Evolutionary conservation across 169 alveolate genomes (phyloP).

Genomic region (Eimeria sp.): DNA sequence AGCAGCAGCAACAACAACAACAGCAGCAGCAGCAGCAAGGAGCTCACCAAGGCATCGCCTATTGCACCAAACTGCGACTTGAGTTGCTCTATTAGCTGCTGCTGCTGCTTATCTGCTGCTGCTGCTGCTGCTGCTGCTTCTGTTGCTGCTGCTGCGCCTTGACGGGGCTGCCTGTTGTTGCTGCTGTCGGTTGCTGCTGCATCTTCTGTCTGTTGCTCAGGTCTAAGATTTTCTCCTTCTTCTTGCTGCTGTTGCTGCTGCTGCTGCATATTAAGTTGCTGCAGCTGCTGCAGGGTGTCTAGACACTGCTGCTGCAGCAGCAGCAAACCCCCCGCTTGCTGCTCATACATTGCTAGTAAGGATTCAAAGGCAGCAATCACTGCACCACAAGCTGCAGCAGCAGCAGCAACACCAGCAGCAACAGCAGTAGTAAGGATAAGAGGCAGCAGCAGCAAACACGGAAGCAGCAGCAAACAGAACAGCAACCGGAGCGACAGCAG

Average conservation of each 20-base stretch:
- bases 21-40: slow-evolving; percentile 7
- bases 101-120: slow-evolving; percentile 22
- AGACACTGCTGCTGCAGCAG: slow-evolving; percentile 54
- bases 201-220: not conserved
- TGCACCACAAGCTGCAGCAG: not conserved
- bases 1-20: not conserved
- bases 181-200: slow-evolving; percentile 9
- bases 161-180: not conserved
- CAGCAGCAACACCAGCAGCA: not conserved
- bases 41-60: slow-evolving; percentile 12
- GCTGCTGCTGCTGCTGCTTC: slow-evolving; percentile 38
- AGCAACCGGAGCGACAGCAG: not conserved
- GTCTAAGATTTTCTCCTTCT: not conserved
- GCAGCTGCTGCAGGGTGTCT: slow-evolving; percentile 64
- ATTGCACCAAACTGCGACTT: slow-evolving; percentile 1
- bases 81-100: slow-evolving; percentile 28
- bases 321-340: slow-evolving; percentile 54
- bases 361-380: slow-evolving; percentile 31
- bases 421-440: not conserved
- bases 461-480: not conserved
- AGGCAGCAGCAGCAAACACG: not conserved
- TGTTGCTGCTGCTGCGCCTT: slow-evolving; percentile 31
- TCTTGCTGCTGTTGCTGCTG: slow-evolving; percentile 55
- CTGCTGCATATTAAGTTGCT: slow-evolving; percentile 12
- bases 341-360: slow-evolving; percentile 35